Evolutionary conservation across 768 basidiomycete species (phyloP).

Genomic region (Hortiboletus campestris): DNA sequence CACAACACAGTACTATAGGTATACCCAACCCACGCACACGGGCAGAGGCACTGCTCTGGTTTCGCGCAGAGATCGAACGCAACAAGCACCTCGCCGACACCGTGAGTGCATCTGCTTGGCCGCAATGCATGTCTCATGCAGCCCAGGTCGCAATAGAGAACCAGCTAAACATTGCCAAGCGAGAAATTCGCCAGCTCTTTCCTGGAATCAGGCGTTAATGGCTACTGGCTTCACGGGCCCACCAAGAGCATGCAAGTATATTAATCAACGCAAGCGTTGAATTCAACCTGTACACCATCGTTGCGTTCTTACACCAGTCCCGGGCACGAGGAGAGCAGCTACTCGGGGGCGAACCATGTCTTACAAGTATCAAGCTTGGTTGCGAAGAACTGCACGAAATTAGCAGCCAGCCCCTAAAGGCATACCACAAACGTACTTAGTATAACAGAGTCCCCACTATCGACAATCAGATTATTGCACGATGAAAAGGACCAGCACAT

Average conservation of each 20-base stretch:
- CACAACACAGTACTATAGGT: conserved; percentile 36
- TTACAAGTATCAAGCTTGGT: conserved; percentile 51
- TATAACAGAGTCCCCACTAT: conserved; percentile 95
- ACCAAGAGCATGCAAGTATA: neutral
- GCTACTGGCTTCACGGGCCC: neutral
- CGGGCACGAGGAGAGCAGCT: neutral
- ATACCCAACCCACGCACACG: conserved; percentile 62
- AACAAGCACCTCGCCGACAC: conserved; percentile 55
- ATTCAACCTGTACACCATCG: neutral
- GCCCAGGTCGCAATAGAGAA: conserved; percentile 58
- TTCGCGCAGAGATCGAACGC: conserved; percentile 69
- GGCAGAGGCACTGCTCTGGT: conserved; percentile 67
- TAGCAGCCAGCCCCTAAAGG: conserved; percentile 25
- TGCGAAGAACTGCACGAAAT: conserved; percentile 65
- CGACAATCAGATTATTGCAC: conserved; percentile 11
- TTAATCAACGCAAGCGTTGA: conserved; percentile 1
- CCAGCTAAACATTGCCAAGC: conserved; percentile 50
- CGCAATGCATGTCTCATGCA: conserved; percentile 10
- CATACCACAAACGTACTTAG: conserved; percentile 61
- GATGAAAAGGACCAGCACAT: conserved; percentile 24
- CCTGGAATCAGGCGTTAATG: conserved; percentile 15
- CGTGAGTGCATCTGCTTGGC: conserved; percentile 36
- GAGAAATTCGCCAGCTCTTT: conserved; percentile 63
- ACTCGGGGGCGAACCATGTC: neutral
- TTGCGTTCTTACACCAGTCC: neutral